These are phyloP conservation scores for Coniochaeta ligniaria DNA, from an alignment of 2,329 filamentous ascomycete genomes.

Conservation along the genomic window DNA sequence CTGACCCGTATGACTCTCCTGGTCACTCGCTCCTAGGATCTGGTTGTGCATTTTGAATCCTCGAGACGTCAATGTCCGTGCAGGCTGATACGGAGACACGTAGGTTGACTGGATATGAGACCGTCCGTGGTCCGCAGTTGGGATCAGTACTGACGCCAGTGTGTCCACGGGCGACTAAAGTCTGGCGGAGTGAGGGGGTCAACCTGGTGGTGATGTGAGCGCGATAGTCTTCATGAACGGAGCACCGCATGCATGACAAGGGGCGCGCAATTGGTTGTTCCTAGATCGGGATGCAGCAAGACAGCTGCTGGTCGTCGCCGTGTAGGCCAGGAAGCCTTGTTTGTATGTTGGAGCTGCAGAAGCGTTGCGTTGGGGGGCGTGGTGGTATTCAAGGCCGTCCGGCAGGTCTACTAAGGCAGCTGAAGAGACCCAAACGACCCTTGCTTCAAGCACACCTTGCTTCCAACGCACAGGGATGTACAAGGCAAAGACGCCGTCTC, in stretches of 20 bases:
- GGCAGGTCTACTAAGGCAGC: constrained; percentile 21
- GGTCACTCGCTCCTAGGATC: constrained; percentile 30
- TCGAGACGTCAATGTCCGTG: constrained; percentile 11
- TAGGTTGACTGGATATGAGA: constrained; percentile 8
- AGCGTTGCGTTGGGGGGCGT: constrained; percentile 18
- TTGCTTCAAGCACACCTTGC: background rate
- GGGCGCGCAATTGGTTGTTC: constrained; percentile 30
- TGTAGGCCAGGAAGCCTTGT: constrained; percentile 10
- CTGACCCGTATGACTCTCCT: constrained; percentile 33
- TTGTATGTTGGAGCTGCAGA: constrained; percentile 25
- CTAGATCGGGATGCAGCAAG: constrained; percentile 23
- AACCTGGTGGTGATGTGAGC: constrained; percentile 23
- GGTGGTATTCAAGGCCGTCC: constrained; percentile 9
- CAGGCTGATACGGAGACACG: constrained; percentile 9
- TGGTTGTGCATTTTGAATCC: constrained; percentile 33
- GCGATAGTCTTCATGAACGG: constrained; percentile 32
- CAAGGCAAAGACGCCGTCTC: background rate
- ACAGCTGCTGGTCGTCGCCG: constrained; percentile 3
- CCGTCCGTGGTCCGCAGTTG: constrained; percentile 5
- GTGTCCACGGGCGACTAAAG: constrained; percentile 7
- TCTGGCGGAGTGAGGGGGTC: constrained; percentile 19
- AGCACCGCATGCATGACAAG: constrained; percentile 38
- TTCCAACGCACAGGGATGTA: background rate
- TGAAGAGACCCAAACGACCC: constrained; percentile 5
- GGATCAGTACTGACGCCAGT: background rate